A percentile compares a stretch with the other conserved stretches of the same genome.
Evolutionary conservation across 495 filamentous ascomycete genomes (phyloP).

Genomic region (Aspergillus bertholletiae): DNA sequence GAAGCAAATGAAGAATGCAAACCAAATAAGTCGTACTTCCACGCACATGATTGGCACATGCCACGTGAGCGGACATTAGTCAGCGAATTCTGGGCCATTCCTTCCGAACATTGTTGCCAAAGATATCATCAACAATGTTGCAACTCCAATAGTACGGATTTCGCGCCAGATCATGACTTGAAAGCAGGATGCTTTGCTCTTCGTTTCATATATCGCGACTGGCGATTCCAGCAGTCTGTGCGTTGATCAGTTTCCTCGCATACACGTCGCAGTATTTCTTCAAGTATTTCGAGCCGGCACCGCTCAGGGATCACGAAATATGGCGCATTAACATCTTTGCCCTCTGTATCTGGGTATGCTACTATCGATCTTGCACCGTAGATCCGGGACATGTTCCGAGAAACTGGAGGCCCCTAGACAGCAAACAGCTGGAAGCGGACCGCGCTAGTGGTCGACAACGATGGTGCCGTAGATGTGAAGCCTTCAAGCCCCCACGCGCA

Average conservation of each 20-base stretch:
- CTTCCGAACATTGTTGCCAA: not conserved
- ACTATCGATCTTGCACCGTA: slow-evolving; percentile 70
- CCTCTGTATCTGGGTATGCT: slow-evolving; percentile 72
- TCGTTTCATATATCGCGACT: slow-evolving; percentile 32
- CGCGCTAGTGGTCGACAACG: slow-evolving; percentile 32
- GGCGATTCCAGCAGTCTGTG: slow-evolving; percentile 62
- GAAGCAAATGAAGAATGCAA: not conserved
- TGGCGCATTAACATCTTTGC: slow-evolving; percentile 74
- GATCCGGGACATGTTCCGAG: slow-evolving; percentile 62
- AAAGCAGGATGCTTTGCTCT: slow-evolving; percentile 14
- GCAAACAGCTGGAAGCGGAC: slow-evolving; percentile 26
- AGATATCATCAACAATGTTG: not conserved
- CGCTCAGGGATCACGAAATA: slow-evolving; percentile 56
- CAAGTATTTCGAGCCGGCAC: slow-evolving; percentile 63
- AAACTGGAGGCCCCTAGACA: slow-evolving; percentile 19
- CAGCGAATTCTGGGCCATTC: not conserved
- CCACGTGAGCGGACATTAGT: slow-evolving; percentile 5
- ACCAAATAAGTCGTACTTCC: no score
- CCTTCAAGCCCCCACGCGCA: slow-evolving; percentile 77
- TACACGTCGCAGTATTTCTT: slow-evolving; percentile 86
- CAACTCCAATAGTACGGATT: not conserved
- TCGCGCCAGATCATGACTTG: not conserved
- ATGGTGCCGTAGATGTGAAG: slow-evolving; percentile 87
- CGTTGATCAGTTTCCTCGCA: slow-evolving; percentile 71
- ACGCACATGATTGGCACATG: slow-evolving; percentile 4